Evolutionary conservation across 176 grass and related monocot species (phyloP), one percentile per base, ranked within the genome.

Genomic region (Hordeum marinum): DNA sequence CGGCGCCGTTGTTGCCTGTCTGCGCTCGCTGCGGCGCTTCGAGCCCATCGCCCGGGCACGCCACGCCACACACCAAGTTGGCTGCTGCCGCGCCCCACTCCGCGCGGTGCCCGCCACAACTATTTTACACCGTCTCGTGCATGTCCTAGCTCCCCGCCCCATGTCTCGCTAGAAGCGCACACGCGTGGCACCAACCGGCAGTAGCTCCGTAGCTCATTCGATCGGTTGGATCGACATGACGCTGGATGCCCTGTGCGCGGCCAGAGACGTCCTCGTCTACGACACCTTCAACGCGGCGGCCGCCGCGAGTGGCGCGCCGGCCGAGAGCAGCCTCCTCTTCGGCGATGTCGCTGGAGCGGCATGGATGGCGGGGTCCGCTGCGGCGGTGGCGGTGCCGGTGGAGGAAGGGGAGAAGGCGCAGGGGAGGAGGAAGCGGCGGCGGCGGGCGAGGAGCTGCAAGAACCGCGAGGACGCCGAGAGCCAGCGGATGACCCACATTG

Each of bases 401-500:
- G 54, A 39, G 0, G 71, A 34, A 6, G 83, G 15, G 50, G 86
- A 67, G 59, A 70, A 1, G 9, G 62, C 5, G 54, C 52, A 29
- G 68, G 87, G 84, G 46, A 91, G 96, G 87, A 88, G 89, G 86
- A 96, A 96, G 91, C 73, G 91, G 84, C 87, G 88, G 73, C 84
- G 90, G 77, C 76, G 91, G 64, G 48, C 80, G 15, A 89, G 78
- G 77, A 91, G 52, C 81, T 63, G 85, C 68, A 96, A 86, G 94
- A 96, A 80, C 80, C 85, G 80, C 23, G 96, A 82, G 84, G 93
- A 96, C 62, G 88, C 90, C 21, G 96, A 99, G 90, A 92, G 65
- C 86, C 94, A 99, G 87, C 87, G 94, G 86, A 91, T 92, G 84
- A 92, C 80, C 10, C 97, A 99, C 94, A 99, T 99, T 86, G 97